These are phyloP conservation scores for Eucalyptus pumila DNA, from an alignment of 345 rosid genomes.

Conservation along the genomic window DNA sequence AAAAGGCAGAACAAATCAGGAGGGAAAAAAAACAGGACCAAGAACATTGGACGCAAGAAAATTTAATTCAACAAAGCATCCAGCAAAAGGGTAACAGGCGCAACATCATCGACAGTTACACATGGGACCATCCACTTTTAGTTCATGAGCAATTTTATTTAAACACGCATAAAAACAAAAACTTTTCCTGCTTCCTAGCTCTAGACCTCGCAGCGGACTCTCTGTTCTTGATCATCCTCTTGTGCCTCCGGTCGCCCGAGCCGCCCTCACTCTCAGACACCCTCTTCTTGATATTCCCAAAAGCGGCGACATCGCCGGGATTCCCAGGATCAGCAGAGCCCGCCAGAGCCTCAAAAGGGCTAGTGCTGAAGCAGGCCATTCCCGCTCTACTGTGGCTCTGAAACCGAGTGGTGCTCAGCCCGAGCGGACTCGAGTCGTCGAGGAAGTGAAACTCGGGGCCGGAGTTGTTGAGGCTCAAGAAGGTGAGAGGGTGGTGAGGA, in stretches of 20 bases:
- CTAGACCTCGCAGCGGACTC: constrained; percentile 88
- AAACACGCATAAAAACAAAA: background rate
- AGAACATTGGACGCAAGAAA: background rate
- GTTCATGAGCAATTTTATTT: background rate
- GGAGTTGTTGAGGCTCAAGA: constrained; percentile 40
- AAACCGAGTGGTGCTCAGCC: constrained; percentile 12
- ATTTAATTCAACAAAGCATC: background rate
- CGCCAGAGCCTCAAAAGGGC: background rate
- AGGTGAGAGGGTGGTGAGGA: constrained; percentile 27
- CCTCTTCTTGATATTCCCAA: constrained; percentile 14
- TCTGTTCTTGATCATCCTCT: constrained; percentile 74
- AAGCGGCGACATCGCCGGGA: background rate
- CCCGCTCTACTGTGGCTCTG: background rate
- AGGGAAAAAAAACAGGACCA: background rate
- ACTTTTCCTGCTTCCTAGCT: constrained; percentile 65
- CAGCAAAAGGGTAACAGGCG: background rate
- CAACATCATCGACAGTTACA: background rate
- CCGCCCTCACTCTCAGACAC: constrained; percentile 22
- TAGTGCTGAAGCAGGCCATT: background rate
- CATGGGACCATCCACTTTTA: background rate
- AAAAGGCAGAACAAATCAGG: background rate
- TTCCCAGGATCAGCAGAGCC: background rate
- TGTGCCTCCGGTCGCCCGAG: constrained; percentile 35
- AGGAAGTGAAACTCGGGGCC: constrained; percentile 41
- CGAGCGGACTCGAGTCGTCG: constrained; percentile 21